A percentile compares a stretch with the other conserved stretches of the same genome.
Conservation (phyloP, 2,329 filamentous ascomycete species). For the Raffaelea albimanens region DNA sequence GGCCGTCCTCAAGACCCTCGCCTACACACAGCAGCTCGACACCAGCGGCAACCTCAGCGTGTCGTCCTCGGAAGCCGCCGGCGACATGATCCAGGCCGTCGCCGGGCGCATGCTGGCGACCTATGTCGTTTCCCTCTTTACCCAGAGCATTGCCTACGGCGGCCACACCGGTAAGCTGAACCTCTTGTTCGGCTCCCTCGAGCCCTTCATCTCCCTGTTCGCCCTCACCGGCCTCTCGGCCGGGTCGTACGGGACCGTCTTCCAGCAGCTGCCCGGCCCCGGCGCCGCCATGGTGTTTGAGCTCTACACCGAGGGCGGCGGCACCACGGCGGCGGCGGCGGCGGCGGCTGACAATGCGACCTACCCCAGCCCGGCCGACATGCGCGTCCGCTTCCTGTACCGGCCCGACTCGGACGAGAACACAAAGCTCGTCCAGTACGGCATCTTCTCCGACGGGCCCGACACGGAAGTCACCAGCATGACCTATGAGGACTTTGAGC, state of each 20-base stretch:
- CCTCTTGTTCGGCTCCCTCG: slow-evolving; percentile 43
- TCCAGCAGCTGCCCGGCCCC: slow-evolving; percentile 47
- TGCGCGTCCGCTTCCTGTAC: slow-evolving; percentile 49
- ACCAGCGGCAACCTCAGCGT: slow-evolving; percentile 48
- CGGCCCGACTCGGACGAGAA: slow-evolving; percentile 31
- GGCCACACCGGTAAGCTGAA: slow-evolving; percentile 36
- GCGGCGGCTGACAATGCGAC: background rate
- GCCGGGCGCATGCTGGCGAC: slow-evolving; percentile 42
- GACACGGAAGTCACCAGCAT: slow-evolving; percentile 23
- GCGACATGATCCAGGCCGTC: slow-evolving; percentile 36
- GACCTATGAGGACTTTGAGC: slow-evolving; percentile 28
- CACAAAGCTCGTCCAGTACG: slow-evolving; percentile 24
- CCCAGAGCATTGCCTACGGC: slow-evolving; percentile 30
- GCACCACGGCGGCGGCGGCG: background rate
- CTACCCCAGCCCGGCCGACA: slow-evolving; percentile 24
- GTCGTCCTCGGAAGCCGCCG: slow-evolving; percentile 28
- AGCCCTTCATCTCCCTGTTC: slow-evolving; percentile 48
- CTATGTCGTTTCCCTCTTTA: slow-evolving; percentile 32
- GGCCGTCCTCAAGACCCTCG: slow-evolving; percentile 49
- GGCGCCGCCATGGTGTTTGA: slow-evolving; percentile 72
- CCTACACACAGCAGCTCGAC: slow-evolving; percentile 56
- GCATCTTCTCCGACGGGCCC: slow-evolving; percentile 29
- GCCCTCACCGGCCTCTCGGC: slow-evolving; percentile 36
- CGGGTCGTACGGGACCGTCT: slow-evolving; percentile 42
- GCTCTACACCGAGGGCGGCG: slow-evolving; percentile 28